Evolutionary conservation across 2,329 filamentous ascomycete genomes (phyloP).

Genomic region (Exserohilum turcica): DNA sequence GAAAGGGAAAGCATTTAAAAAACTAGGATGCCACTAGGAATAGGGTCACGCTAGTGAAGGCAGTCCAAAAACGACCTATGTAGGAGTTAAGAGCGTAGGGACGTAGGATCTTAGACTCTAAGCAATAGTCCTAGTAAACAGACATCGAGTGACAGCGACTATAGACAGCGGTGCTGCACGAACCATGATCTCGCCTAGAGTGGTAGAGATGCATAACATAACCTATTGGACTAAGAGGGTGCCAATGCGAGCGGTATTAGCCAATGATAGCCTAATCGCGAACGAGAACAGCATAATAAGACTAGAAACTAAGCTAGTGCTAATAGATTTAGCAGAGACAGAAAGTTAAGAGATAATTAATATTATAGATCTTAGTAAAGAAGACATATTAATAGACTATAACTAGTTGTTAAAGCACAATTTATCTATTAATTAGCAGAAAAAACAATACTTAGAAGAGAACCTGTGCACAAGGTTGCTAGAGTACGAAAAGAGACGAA

Average conservation of each 20-base stretch:
- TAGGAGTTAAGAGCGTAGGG: neutral
- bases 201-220: neutral
- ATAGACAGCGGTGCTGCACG: neutral
- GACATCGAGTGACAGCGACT: neutral
- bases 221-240: neutral
- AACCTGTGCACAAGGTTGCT: neutral
- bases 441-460: neutral
- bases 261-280: neutral
- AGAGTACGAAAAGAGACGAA: neutral
- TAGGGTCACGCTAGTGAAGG: neutral
- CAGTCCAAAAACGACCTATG: neutral
- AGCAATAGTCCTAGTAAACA: neutral
- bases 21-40: conserved; percentile 1
- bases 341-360: neutral
- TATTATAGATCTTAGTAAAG: neutral
- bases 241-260: neutral
- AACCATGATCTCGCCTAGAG: neutral
- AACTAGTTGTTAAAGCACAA: neutral
- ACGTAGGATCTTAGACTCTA: neutral
- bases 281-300: neutral
- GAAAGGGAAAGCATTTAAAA: neutral
- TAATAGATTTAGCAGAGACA: neutral
- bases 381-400: neutral
- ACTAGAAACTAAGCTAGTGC: neutral
- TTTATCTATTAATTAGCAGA: neutral